Base-by-base conservation (phyloP, 108 stramenopile genomes). In the Thalassiosira profunda region DNA sequence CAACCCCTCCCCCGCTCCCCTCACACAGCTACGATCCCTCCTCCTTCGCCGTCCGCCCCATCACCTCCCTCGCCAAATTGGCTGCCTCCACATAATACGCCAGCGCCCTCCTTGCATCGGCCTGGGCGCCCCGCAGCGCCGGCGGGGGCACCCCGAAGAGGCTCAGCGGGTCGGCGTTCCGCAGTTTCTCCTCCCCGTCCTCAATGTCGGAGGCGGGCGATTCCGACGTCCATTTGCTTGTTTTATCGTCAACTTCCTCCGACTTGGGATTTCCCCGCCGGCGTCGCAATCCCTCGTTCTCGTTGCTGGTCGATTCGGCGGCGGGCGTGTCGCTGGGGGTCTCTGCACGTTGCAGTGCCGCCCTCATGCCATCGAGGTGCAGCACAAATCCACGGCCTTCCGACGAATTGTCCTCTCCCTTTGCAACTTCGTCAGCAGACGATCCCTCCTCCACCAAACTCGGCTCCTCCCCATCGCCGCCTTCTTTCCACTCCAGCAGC, bases 81-180 rank as follows among this genome's bases (percentile, higher is more conserved):
- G 79, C 79, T 24, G 58, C 68, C 49, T 75, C 79, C 9, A 80
- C 79, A 42, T 80, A 80, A 43, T 75, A 58, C 10, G 71, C 73
- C 47, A 80, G 11, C 7, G 79, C 67, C 44, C 47, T 53, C 14
- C 79, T 56, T 36, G 79, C 62, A 37, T 69, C 26, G 30, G 63
- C 34, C 45, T 80, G 79, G 11, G 79, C 79, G 3, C 58, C 48
- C 35, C 74, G 47, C n/a, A 80, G 48, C 31, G 74, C 69, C 25
- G 79, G 70, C 34, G 79, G 79, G 0, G 74, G 79, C 20, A 71
- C 74, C 5, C 79, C 79, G 47, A 80, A 80, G 12, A 80, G 52
- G n/a, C 42, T 62, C 17, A 80, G 35, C 10, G 79, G 79, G 37
- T 80, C 56, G 3, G 41, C 38, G 2, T 57, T 66, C n/a, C 46